Percentiles rank a stretch among this genome's conserved stretches.
Evolutionary conservation across 257 asterid species (phyloP).

Genomic region (Haberlea rhodopensis): DNA sequence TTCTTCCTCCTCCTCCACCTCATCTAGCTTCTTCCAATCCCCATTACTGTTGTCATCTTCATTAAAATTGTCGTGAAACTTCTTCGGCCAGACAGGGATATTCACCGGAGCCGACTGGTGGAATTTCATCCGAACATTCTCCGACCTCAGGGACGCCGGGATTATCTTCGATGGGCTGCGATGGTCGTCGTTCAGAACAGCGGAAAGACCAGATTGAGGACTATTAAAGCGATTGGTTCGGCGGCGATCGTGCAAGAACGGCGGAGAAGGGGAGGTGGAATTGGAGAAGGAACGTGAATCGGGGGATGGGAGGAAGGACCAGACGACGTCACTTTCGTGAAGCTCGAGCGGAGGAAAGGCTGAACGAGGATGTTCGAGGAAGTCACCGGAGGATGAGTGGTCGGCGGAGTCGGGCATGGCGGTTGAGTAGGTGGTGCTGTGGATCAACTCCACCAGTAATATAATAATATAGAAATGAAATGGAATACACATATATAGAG

Average conservation of each 20-base stretch:
- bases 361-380: slow-evolving; percentile 16
- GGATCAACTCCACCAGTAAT: background rate
- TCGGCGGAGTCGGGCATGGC: too few relatives aligned
- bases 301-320: slow-evolving; percentile 57
- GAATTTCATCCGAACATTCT: slow-evolving; percentile 33
- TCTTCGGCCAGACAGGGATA: slow-evolving; percentile 67
- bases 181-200: slow-evolving; percentile 52
- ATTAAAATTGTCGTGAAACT: background rate
- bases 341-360: slow-evolving; percentile 47
- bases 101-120: slow-evolving; percentile 85
- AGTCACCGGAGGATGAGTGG: background rate
- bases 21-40: slow-evolving; percentile 37
- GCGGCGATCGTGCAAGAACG: slow-evolving; percentile 25
- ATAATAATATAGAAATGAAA: too few relatives aligned
- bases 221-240: slow-evolving; percentile 31
- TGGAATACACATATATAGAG: background rate
- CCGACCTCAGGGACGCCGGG: slow-evolving; percentile 35
- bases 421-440: slow-evolving; percentile 29
- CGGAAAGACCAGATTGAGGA: slow-evolving; percentile 56
- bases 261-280: slow-evolving; percentile 33
- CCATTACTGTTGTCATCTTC: background rate
- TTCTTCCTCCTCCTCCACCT: slow-evolving; percentile 37
- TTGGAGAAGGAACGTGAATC: slow-evolving; percentile 25
- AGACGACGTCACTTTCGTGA: slow-evolving; percentile 77
- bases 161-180: slow-evolving; percentile 44